Evolutionary conservation across 1,284 basidiomycete genomes (phyloP).

Genomic region (Violaceomyces palustris): DNA sequence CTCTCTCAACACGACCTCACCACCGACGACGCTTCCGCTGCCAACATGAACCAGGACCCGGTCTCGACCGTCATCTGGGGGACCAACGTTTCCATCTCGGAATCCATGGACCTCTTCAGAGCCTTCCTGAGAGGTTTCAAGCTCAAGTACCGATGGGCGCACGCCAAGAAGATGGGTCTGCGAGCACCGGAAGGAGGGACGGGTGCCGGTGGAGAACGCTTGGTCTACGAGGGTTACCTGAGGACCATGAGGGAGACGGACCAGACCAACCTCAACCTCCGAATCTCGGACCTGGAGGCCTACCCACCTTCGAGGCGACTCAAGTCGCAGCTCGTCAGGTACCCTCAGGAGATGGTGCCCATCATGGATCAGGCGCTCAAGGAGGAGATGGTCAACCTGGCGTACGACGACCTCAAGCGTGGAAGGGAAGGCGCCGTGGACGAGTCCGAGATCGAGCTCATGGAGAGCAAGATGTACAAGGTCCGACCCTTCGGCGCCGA

Average conservation of each 20-base stretch:
- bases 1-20: constrained; percentile 38
- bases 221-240: constrained; percentile 75
- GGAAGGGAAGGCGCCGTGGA: constrained; percentile 66
- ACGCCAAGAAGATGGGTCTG: constrained; percentile 66
- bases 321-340: constrained; percentile 64
- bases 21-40: constrained; percentile 20
- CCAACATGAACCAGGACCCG: constrained; percentile 58
- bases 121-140: constrained; percentile 89
- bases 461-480: constrained; percentile 68
- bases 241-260: constrained; percentile 76
- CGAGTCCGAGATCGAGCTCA: constrained; percentile 51
- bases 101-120: constrained; percentile 84
- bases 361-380: constrained; percentile 94
- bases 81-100: constrained; percentile 81
- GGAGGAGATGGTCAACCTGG: constrained; percentile 58
- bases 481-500: constrained; percentile 81
- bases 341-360: constrained; percentile 93
- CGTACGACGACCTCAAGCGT: constrained; percentile 65
- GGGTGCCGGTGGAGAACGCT: constrained; percentile 43
- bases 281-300: constrained; percentile 79
- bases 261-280: constrained; percentile 86
- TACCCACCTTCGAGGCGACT: constrained; percentile 81
- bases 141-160: constrained; percentile 76
- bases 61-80: constrained; percentile 86
- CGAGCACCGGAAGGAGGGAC: constrained; percentile 40